Percentiles rank a stretch among this genome's conserved stretches.
phyloP scores from a whole-genome alignment of 169 alveolate genomes.

The Cryptosporidium parvum region DNA sequence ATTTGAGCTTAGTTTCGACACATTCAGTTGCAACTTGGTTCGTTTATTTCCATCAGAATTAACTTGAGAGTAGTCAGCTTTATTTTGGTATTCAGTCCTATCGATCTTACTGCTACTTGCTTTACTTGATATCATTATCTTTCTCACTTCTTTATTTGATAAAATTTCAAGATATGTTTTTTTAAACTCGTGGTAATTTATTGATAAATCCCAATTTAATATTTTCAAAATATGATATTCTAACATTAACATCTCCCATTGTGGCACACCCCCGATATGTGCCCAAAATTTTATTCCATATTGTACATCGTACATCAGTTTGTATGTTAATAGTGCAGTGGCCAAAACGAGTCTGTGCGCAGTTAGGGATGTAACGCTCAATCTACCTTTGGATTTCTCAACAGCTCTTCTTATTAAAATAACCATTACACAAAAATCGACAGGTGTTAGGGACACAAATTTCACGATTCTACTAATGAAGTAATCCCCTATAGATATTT shows the following conservation, averaged over 20 bases:
- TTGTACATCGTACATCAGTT: conserved; percentile 71
- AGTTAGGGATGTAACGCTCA: conserved; percentile 41
- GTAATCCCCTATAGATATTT: conserved; percentile 58
- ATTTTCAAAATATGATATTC: conserved; percentile 54
- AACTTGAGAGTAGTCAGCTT: not conserved
- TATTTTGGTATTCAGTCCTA: not conserved
- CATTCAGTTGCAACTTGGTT: conserved; percentile 46
- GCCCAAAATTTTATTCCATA: conserved; percentile 74
- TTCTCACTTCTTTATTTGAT: not conserved
- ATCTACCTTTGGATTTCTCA: conserved; percentile 39
- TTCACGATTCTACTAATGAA: conserved; percentile 51
- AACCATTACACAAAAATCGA: conserved; percentile 62
- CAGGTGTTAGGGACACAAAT: conserved; percentile 58
- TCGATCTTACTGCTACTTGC: not conserved
- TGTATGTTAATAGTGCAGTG: conserved; percentile 50
- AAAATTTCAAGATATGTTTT: conserved; percentile 26
- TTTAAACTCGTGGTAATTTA: conserved; percentile 40
- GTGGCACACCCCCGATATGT: conserved; percentile 75
- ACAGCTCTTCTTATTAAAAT: conserved; percentile 46
- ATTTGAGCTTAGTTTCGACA: conserved; percentile 43
- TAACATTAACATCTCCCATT: conserved; percentile 71
- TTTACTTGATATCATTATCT: not conserved
- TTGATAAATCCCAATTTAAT: conserved; percentile 53
- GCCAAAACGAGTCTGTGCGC: conserved; percentile 70
- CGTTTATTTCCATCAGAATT: not conserved